These are phyloP conservation scores for Planoprotostelium fungivorum DNA, from an alignment of 78 protist genomes.

Conservation along the genomic window DNA sequence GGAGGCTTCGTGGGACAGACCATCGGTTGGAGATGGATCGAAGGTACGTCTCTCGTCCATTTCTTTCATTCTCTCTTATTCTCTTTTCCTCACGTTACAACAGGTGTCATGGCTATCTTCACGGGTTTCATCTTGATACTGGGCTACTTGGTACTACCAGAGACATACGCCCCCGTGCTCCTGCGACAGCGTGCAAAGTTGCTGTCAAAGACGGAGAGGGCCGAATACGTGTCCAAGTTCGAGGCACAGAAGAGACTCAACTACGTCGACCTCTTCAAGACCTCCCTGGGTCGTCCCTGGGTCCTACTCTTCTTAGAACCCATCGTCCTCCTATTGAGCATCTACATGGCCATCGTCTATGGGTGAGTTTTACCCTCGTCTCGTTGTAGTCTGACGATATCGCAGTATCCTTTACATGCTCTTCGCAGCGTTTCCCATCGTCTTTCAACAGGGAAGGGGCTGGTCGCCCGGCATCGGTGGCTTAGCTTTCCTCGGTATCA, in stretches of 20 bases:
- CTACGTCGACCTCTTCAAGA: neutral
- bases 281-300: neutral
- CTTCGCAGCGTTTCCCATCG: neutral
- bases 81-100: neutral
- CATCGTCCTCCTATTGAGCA: neutral
- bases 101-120: neutral
- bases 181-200: neutral
- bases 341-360: neutral
- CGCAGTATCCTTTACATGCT: neutral
- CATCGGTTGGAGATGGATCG: neutral
- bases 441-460: neutral
- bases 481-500: neutral
- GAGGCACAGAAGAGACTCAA: neutral
- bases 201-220: neutral
- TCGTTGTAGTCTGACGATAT: neutral
- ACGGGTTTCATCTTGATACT: neutral
- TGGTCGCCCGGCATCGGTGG: neutral
- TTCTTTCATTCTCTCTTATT: neutral
- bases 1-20: neutral
- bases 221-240: neutral
- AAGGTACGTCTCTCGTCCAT: neutral
- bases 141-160: neutral
- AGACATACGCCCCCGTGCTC: neutral
- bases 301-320: neutral
- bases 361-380: neutral